These are phyloP conservation scores for Harrya chromipes DNA, from an alignment of 768 basidiomycete species.

Conservation along the genomic window DNA sequence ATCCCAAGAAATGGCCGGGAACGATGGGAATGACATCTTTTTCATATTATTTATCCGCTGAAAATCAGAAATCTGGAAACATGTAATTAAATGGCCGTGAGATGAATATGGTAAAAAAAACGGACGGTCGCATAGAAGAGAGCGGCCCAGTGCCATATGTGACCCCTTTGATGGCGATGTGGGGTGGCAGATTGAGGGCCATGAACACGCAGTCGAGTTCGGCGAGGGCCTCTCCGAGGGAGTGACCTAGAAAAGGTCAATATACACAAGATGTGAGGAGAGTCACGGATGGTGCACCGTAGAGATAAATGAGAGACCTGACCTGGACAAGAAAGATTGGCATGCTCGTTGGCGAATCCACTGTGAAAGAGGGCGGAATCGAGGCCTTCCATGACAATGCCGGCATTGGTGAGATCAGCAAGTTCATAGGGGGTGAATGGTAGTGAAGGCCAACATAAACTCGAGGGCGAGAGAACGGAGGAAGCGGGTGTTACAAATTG, in stretches of 20 bases:
- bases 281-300: slow-evolving; percentile 40
- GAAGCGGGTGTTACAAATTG: no score
- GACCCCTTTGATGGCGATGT: slow-evolving; percentile 31
- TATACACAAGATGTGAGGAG: not conserved
- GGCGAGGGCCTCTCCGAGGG: slow-evolving; percentile 51
- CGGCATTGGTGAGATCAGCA: slow-evolving; percentile 49
- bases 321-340: slow-evolving; percentile 44
- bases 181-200: slow-evolving; percentile 43
- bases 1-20: slow-evolving; percentile 50
- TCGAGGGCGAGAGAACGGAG: no score
- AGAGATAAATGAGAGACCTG: slow-evolving; percentile 35
- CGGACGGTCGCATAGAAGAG: slow-evolving; percentile 27
- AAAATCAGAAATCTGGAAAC: slow-evolving; percentile 21
- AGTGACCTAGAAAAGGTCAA: slow-evolving; percentile 36
- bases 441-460: not conserved
- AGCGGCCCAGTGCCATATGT: slow-evolving; percentile 33
- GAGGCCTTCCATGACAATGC: slow-evolving; percentile 39
- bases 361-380: slow-evolving; percentile 51
- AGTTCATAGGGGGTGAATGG: slow-evolving; percentile 28
- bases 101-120: not conserved
- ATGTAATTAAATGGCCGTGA: not conserved
- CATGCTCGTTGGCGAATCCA: slow-evolving; percentile 54
- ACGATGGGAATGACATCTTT: slow-evolving; percentile 55
- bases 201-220: slow-evolving; percentile 50
- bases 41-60: slow-evolving; percentile 29